These are phyloP conservation scores for Starmerella stigmatis DNA, from an alignment of 805 yeast genomes.

Conservation along the genomic window DNA sequence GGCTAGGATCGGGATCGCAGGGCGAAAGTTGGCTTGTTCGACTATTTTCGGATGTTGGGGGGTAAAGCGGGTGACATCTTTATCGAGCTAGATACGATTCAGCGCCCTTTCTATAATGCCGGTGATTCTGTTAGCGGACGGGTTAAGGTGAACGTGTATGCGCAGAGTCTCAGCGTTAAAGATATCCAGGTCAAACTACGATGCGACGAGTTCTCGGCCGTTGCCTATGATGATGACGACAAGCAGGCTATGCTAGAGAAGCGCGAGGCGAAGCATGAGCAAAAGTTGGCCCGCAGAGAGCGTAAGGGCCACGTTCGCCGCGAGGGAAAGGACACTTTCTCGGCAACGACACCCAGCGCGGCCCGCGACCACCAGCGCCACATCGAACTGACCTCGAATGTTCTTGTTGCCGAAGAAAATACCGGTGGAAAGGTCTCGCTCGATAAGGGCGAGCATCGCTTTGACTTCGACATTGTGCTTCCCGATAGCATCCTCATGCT, in stretches of 20 bases:
- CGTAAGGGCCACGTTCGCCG: background rate
- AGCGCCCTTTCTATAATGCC: constrained; percentile 8
- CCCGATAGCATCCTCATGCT: constrained; percentile 4
- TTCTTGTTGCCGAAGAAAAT: background rate
- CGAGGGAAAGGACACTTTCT: background rate
- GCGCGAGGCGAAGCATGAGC: background rate
- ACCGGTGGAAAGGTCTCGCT: background rate
- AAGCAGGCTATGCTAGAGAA: background rate
- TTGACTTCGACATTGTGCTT: constrained; percentile 3
- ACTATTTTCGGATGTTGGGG: too few species aligned
- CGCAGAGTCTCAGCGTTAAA: background rate
- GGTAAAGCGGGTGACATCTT: background rate
- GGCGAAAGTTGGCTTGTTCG: too few species aligned
- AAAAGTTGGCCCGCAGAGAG: background rate
- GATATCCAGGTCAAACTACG: constrained; percentile 12
- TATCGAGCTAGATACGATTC: background rate
- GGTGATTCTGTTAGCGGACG: constrained; percentile 6
- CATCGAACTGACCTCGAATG: background rate
- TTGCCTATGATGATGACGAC: background rate
- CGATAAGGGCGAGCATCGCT: background rate
- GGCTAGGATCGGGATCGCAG: too few species aligned
- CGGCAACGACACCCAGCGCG: background rate
- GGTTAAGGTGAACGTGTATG: background rate
- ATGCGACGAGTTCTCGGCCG: constrained; percentile 11
- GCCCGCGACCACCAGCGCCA: constrained; percentile 1